Evolutionary conservation across 2,329 filamentous ascomycete genomes (phyloP), one percentile per base, ranked within the genome.

Genomic region (Penicillium sp.): DNA sequence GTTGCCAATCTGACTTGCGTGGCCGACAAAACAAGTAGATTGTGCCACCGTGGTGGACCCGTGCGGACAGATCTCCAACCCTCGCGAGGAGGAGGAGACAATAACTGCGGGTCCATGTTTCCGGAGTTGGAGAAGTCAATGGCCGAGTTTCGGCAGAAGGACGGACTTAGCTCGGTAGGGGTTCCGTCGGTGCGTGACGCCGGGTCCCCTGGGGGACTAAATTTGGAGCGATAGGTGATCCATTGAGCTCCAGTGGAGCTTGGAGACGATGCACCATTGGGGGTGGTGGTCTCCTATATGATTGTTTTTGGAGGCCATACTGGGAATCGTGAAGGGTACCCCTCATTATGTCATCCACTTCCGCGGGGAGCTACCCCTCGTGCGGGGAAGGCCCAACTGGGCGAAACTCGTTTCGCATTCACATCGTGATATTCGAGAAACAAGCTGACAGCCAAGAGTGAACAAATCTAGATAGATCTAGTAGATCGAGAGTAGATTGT

Each of bases 341-440:
- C 63, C 63, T 63, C 63, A 65, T 63, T 64, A 65, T 42, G 52
- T 65, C 54, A 65, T 48, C 56, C 8, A 2, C 29, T 9, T 14
- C 55, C 48, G 55, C 51, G 59, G 62, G 44, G 54, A 54, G 38
- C 43, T 53, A 38, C 36, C 52, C 48, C 52, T 52, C 52, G 18
- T 55, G 52, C 52, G 52, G 52, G 45, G 52, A 55, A 36, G 2
- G 46, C 42, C 52, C 52, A 36, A 54, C 18, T 54, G 52, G 40
- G 43, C 24, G 5, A 27, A 5, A 6, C 24, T 27, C 24, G 8
- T 8, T 27, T 8, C 8, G 24, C 24, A 27, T 27, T 27, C 24
- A 27, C 24, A 27, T 27, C 24, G 24, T 6, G 24, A 27, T 5
- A 27, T 27, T 5, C 24, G 8, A 27, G 24, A 27, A 8, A 27